These are phyloP conservation scores for Citrullus colocynthis DNA, from an alignment of 306 rosid genomes.

Conservation along the genomic window DNA sequence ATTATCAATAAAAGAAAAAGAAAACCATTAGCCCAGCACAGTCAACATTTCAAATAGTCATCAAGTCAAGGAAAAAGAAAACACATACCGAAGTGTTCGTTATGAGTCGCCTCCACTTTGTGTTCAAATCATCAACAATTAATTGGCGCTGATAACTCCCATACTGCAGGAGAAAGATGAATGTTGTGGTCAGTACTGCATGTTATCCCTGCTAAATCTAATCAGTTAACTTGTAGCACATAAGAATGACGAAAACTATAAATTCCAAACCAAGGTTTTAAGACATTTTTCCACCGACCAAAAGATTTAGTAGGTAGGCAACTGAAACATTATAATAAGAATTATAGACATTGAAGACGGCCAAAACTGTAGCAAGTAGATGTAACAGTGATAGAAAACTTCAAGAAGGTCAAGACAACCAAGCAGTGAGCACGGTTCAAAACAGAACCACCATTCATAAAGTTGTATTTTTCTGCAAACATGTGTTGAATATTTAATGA, in stretches of 20 bases:
- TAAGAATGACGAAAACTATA: neutral
- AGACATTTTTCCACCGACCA: neutral
- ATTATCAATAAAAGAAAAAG: neutral
- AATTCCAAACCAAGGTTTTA: neutral
- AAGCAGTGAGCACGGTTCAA: neutral
- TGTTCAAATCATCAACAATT: constrained; percentile 76
- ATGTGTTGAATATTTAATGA: neutral
- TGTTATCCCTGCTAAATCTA: neutral
- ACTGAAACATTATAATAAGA: neutral
- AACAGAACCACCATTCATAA: neutral
- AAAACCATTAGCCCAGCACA: neutral
- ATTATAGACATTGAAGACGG: neutral
- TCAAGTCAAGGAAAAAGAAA: neutral
- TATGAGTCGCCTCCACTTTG: constrained; percentile 71
- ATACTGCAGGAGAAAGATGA: constrained; percentile 47
- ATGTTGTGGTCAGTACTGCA: constrained; percentile 9
- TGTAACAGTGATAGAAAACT: neutral
- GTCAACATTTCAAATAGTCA: neutral
- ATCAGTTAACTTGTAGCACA: neutral
- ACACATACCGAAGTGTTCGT: constrained; percentile 37
- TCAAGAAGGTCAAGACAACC: neutral
- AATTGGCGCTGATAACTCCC: constrained; percentile 59
- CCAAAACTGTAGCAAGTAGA: neutral
- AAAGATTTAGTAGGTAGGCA: neutral
- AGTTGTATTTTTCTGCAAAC: neutral